phyloP scores from a whole-genome alignment of 2,329 filamentous ascomycete species.

The Diplodia seriata region DNA sequence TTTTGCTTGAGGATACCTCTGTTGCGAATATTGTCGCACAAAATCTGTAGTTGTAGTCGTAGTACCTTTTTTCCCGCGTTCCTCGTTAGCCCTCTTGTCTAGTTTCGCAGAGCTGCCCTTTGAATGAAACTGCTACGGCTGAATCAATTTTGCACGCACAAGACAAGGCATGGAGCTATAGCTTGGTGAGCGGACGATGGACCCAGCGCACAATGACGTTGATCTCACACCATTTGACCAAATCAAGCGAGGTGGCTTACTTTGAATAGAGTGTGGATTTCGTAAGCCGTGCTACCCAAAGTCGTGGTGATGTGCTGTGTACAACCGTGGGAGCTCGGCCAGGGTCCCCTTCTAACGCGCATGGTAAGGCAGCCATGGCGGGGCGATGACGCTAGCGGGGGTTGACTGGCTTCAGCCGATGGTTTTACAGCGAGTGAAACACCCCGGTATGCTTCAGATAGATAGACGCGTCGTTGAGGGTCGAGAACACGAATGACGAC shows the following conservation, averaged over 20 bases:
- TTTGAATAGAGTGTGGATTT: not conserved
- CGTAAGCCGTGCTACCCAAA: conserved; percentile 3
- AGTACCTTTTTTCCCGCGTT: conserved; percentile 17
- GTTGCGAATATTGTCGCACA: conserved; percentile 25
- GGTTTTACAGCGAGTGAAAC: conserved; percentile 18
- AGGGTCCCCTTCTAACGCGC: not conserved
- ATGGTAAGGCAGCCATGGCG: conserved; percentile 3
- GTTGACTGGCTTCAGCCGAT: conserved; percentile 13
- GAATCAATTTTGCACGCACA: not conserved
- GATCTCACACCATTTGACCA: not conserved
- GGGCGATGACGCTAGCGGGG: conserved; percentile 1
- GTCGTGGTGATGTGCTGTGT: not conserved
- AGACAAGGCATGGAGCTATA: not conserved
- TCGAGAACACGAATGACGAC: conserved; percentile 12
- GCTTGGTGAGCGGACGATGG: not conserved
- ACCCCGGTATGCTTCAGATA: conserved; percentile 18
- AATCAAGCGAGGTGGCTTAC: not conserved
- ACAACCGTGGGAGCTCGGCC: not conserved
- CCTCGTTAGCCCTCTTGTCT: not conserved
- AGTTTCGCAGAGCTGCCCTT: not conserved
- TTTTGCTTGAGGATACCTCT: conserved; percentile 28
- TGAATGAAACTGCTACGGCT: conserved; percentile 24
- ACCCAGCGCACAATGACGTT: not conserved
- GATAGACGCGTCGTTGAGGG: not conserved
- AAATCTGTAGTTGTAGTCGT: conserved; percentile 29